phyloP scores from a whole-genome alignment of 345 rosid genomes.

The Aegle marmelos region DNA sequence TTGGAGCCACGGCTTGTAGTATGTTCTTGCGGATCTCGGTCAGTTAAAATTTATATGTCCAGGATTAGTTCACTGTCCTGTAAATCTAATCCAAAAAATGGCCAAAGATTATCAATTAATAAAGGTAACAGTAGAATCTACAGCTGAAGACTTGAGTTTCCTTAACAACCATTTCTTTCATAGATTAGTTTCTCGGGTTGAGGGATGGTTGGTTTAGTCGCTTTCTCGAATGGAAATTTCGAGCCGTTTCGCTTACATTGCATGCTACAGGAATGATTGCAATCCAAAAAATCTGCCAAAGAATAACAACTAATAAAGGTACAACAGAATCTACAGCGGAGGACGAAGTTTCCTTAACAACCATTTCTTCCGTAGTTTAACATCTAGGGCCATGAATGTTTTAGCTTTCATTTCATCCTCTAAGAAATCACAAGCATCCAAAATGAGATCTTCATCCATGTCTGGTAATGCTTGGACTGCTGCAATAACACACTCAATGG shows the following conservation, averaged over 20 bases:
- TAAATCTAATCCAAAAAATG: not conserved
- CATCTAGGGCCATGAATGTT: constrained; percentile 76
- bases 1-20: not conserved
- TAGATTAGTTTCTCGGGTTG: constrained; percentile 26
- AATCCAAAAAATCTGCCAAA: not conserved
- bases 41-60: not conserved
- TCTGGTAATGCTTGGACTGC: constrained; percentile 75
- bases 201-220: too few relatives aligned
- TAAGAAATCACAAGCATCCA: constrained; percentile 85
- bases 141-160: constrained; percentile 56
- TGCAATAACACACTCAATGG: constrained; percentile 56
- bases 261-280: too few relatives aligned
- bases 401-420: constrained; percentile 81
- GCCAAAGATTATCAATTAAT: not conserved
- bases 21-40: not conserved
- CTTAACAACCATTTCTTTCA: constrained; percentile 77
- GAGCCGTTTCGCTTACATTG: too few relatives aligned
- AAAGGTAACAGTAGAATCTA: not conserved
- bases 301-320: not conserved
- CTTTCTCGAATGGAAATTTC: too few relatives aligned
- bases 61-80: not conserved
- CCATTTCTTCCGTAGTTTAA: constrained; percentile 76
- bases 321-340: constrained; percentile 10
- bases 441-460: constrained; percentile 81
- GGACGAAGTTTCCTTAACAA: constrained; percentile 73